Conservation (phyloP, 2,329 filamentous ascomycete species). For the Blastomyces percursus region DNA sequence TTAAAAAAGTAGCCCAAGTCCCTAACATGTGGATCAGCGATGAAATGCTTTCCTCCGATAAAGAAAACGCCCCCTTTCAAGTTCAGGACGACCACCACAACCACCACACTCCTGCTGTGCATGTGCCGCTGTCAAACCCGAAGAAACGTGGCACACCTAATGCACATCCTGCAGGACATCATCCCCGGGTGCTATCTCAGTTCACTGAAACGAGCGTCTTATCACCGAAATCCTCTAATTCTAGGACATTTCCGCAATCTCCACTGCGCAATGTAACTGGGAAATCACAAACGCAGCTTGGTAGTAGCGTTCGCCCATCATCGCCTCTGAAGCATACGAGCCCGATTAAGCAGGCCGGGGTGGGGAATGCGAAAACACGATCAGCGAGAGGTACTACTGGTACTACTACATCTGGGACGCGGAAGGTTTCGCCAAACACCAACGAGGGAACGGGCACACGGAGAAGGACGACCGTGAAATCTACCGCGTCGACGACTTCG, state of each 20-base stretch:
- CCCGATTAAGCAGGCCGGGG: constrained; percentile 24
- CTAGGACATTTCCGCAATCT: constrained; percentile 53
- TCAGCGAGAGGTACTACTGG: constrained; percentile 20
- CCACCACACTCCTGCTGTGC: constrained; percentile 17
- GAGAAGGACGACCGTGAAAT: constrained; percentile 19
- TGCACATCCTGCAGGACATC: constrained; percentile 17
- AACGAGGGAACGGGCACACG: constrained; percentile 15
- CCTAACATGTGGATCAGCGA: constrained; percentile 40
- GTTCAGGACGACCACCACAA: constrained; percentile 5
- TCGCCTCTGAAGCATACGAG: constrained; percentile 51
- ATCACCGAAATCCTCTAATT: constrained; percentile 74
- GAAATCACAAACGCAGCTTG: constrained; percentile 37
- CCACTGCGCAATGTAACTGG: constrained; percentile 38
- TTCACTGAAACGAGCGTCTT: constrained; percentile 50
- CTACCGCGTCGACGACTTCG: constrained; percentile 22
- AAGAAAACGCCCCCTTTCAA: constrained; percentile 54
- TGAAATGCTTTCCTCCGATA: constrained; percentile 55
- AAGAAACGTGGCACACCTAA: constrained; percentile 52
- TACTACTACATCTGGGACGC: constrained; percentile 18
- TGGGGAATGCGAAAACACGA: constrained; percentile 16
- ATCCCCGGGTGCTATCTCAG: constrained; percentile 34
- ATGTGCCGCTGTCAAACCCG: constrained; percentile 50
- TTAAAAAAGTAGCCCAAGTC: constrained; percentile 10
- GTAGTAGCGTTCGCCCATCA: constrained; percentile 43
- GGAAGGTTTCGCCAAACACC: constrained; percentile 18